Base-by-base conservation (phyloP, 768 basidiomycete genomes). In the Tephrocybe sp. region DNA sequence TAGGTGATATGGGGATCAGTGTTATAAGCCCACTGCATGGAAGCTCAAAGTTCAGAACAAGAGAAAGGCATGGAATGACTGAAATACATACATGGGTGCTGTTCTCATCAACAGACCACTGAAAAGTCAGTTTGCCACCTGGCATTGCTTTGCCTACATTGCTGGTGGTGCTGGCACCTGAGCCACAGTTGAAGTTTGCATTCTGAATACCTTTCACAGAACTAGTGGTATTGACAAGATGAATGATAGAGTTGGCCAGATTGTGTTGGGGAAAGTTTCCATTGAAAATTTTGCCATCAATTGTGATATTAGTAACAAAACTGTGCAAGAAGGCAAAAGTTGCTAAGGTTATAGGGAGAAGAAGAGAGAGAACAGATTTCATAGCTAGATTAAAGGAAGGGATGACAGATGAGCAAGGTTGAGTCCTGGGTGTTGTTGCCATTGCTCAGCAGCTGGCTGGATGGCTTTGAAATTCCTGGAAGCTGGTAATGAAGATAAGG, bases 1-100 rank as follows among this genome's bases (percentile, higher is more conserved):
- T 91, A 91, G 26, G 85, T 88, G 68, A 90, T 69, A 70, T 88
- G 69, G 8, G 87, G 88, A 3, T 86, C 88, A 14, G 70, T 81
- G 51, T 85, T 70, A 58, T 88, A 74, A 17, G 70, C 70, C 74
- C 74, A 76, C 75, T 76, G 37, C 14, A 40, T 20, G 8, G 10
- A 43, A 36, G 7, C 45, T 17, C 15, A 38, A 14, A 34, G 43
- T 23, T 2, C 53, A 26, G 14, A 48, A n/a, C n/a, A n/a, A n/a
- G n/a, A 34, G 7, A 43, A 38, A 5, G 44, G 47, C 34, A 43
- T 55, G 43, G 42, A 2, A 37, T 32, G 9, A n/a, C 45, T 11
- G 38, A 15, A 23, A 34, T 24, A 8, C 1, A 14, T 30, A 30
- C 71, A 1, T 75, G 80, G 42, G 71, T 36, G 34, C n/a, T n/a